A percentile compares a stretch with the other conserved stretches of the same genome.
phyloP scores from a whole-genome alignment of 768 basidiomycete species.

The Leccinum fibrillosum region DNA sequence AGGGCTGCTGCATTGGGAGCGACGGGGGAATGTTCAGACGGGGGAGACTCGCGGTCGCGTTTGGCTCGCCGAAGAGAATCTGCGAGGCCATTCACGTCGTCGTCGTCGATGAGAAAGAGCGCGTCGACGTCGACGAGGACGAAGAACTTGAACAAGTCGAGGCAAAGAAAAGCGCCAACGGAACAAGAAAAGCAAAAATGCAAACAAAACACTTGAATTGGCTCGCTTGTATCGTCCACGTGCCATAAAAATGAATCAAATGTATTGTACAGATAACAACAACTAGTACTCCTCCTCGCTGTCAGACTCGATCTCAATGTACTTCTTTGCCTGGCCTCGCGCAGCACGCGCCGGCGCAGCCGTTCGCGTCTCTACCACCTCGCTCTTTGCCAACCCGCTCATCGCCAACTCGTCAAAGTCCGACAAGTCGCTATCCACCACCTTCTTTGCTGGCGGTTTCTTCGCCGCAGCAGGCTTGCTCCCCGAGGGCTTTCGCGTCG shows the following conservation, averaged over 20 bases:
- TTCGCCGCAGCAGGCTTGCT: constrained; percentile 58
- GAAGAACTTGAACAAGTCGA: background rate
- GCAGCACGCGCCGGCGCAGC: constrained; percentile 48
- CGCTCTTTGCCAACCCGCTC: constrained; percentile 36
- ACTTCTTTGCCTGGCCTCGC: constrained; percentile 52
- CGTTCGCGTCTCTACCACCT: constrained; percentile 39
- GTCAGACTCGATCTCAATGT: constrained; percentile 56
- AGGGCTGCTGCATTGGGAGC: constrained; percentile 56
- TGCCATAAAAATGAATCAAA: constrained; percentile 3
- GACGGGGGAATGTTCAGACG: constrained; percentile 56
- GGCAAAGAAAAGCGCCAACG: background rate
- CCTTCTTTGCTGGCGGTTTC: constrained; percentile 43
- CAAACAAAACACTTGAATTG: background rate
- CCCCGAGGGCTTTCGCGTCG: constrained; percentile 51
- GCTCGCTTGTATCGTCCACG: constrained; percentile 16
- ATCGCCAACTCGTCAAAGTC: constrained; percentile 38
- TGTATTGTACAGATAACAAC: background rate
- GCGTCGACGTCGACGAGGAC: constrained; percentile 8
- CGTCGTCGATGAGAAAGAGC: background rate
- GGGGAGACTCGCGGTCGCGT: constrained; percentile 31
- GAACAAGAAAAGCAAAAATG: background rate
- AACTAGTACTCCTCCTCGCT: constrained; percentile 43
- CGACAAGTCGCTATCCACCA: constrained; percentile 40
- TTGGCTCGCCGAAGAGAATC: background rate
- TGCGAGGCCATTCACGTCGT: background rate